Conservation (phyloP, 1,139 yeast genomes). For the Blastobotrys illinoisensis region DNA sequence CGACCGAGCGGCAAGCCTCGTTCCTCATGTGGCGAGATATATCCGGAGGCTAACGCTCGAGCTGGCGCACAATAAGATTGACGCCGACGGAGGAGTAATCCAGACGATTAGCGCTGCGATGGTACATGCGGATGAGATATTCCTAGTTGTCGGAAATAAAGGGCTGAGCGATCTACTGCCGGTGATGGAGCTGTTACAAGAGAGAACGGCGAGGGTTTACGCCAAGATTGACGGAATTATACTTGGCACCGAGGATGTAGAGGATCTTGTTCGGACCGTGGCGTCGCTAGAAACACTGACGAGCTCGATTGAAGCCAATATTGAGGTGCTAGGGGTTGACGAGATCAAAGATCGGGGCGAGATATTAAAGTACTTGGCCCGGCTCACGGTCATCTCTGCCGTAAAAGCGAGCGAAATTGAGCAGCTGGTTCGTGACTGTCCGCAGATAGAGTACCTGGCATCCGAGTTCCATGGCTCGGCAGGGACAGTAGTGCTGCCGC, state of each 20-base stretch:
- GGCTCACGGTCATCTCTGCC: not conserved
- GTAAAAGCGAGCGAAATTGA: not conserved
- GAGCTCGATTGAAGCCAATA: not conserved
- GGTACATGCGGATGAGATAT: not conserved
- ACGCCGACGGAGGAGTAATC: not conserved
- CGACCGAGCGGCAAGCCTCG: not conserved
- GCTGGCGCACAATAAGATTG: not conserved
- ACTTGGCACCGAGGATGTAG: too few species aligned
- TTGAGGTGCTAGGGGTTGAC: not conserved
- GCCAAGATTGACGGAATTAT: too few species aligned
- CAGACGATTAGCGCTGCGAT: not conserved
- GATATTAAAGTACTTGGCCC: not conserved
- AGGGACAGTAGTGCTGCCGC: not conserved
- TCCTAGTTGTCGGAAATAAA: not conserved
- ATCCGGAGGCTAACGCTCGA: not conserved
- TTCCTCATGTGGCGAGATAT: not conserved
- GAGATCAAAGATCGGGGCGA: not conserved
- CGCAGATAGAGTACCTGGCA: not conserved
- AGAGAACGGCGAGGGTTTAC: not conserved
- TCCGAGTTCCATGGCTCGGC: not conserved
- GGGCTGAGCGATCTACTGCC: not conserved
- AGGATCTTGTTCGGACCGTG: too few species aligned
- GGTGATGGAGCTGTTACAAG: not conserved
- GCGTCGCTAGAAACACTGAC: not conserved
- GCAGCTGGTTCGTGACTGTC: not conserved